Evolutionary conservation across 2,329 filamentous ascomycete species (phyloP), one percentile per base, ranked within the genome.

Genomic region (Pyrenochaeta sp.): DNA sequence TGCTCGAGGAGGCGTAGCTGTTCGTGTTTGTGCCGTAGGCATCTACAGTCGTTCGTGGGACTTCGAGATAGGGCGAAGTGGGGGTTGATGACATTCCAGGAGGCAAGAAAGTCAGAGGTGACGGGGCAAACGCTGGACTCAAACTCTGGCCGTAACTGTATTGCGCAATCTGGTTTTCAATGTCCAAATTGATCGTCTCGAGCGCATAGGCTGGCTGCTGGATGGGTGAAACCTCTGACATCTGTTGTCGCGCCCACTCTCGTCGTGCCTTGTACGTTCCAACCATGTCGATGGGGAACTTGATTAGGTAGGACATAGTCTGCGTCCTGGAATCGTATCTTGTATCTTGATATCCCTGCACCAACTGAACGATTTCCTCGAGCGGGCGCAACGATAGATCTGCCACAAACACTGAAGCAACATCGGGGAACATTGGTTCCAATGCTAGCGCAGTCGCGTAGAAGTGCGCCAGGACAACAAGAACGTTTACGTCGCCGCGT

Each of bases 401-500:
- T 3, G 74, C 72, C 40, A 74, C 91, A 71, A 96, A 96, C 35
- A 90, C 87, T 14, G 90, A 87, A 32, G 91, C 92, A 57, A 96
- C 87, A 68, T 95, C 90, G 3, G 92, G 91, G 69, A 96, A 96
- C 49, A 96, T 81, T 11, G 90, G 89, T 73, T 96, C 92, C 73
- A 97, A 83, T 26, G 90, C 84, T 47, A 97, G 79, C 3, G 90
- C 91, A 13, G 91, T 85, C 0, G 90, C 92, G 74, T 96, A 97
- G 70, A 96, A 90, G 67, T 97, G 89, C 8, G 91, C 89, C 41
- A 97, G 85, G 51, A 95, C 86, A 38, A 96, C 80, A 55, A 96
- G 79, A 1, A 90, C 87, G 47, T 84, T 89, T 17, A 89, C 82
- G 55, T 93, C 90, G 23, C 84, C 83, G 36, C 87, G 84, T 32